These are phyloP conservation scores for Lactarius akahatsu DNA, from an alignment of 768 basidiomycete genomes.

Conservation along the genomic window DNA sequence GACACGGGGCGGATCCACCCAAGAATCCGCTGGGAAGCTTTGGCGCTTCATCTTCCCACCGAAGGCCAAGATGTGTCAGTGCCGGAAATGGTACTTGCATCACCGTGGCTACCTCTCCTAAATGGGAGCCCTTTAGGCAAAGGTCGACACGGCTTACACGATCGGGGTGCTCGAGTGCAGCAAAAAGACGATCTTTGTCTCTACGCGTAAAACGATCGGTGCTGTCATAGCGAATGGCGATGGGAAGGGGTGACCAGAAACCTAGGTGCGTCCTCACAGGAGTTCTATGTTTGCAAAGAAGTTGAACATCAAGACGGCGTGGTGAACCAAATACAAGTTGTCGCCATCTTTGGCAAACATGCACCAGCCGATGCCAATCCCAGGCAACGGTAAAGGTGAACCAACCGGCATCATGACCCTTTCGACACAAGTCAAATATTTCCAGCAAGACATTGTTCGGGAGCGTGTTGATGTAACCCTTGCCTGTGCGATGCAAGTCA, in stretches of 20 bases:
- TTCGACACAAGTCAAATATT: too few species aligned
- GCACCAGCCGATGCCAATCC: not conserved
- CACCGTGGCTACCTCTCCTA: not conserved
- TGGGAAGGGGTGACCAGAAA: not conserved
- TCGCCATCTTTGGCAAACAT: not conserved
- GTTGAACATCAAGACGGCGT: not conserved
- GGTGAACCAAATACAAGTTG: not conserved
- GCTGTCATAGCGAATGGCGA: not conserved
- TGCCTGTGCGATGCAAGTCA: too few species aligned
- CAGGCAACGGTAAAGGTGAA: too few species aligned
- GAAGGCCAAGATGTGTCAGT: not conserved
- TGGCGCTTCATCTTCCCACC: not conserved
- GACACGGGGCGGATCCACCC: not conserved
- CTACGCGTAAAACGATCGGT: too few species aligned
- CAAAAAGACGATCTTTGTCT: not conserved
- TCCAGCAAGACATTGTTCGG: too few species aligned
- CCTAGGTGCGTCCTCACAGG: too few species aligned
- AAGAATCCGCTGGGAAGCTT: not conserved
- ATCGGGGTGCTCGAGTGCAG: not conserved
- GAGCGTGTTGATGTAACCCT: not conserved
- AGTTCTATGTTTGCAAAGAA: not conserved
- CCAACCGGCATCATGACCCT: too few species aligned
- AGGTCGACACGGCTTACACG: not conserved
- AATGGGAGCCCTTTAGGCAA: not conserved
- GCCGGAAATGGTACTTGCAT: slow-evolving; percentile 2